These are phyloP conservation scores for Daldinia vernicosa DNA, from an alignment of 495 filamentous ascomycete species.

Conservation along the genomic window DNA sequence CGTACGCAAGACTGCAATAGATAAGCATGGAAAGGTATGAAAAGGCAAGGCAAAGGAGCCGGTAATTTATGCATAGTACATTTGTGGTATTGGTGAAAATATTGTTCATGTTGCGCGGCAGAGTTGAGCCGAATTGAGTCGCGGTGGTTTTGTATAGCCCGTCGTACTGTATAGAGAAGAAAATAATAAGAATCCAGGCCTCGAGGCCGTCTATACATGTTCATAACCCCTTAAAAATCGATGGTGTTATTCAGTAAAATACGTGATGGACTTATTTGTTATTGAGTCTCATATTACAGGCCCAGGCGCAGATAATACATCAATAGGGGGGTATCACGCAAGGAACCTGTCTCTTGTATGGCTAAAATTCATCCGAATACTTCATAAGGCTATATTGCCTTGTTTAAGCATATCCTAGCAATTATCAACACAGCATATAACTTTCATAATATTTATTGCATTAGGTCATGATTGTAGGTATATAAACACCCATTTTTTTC, in stretches of 20 bases:
- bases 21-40: not conserved
- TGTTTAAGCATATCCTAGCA: not conserved
- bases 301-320: not conserved
- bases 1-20: not conserved
- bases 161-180: not conserved
- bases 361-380: not conserved
- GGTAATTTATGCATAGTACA: not conserved
- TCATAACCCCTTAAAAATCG: not conserved
- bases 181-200: not conserved
- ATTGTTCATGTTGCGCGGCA: not conserved
- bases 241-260: not conserved
- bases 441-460: constrained; percentile 34
- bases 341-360: not conserved
- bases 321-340: not conserved
- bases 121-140: not conserved
- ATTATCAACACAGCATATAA: not conserved
- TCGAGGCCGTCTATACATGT: not conserved
- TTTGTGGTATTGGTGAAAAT: not conserved
- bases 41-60: constrained; percentile 7
- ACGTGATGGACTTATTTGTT: not conserved
- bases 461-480: constrained; percentile 39
- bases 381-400: not conserved
- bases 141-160: not conserved
- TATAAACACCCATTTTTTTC: constrained; percentile 17
- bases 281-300: not conserved